Evolutionary conservation across 2,329 filamentous ascomycete genomes (phyloP), one percentile per base, ranked within the genome.

Genomic region (Colletotrichum cordylinicola): DNA sequence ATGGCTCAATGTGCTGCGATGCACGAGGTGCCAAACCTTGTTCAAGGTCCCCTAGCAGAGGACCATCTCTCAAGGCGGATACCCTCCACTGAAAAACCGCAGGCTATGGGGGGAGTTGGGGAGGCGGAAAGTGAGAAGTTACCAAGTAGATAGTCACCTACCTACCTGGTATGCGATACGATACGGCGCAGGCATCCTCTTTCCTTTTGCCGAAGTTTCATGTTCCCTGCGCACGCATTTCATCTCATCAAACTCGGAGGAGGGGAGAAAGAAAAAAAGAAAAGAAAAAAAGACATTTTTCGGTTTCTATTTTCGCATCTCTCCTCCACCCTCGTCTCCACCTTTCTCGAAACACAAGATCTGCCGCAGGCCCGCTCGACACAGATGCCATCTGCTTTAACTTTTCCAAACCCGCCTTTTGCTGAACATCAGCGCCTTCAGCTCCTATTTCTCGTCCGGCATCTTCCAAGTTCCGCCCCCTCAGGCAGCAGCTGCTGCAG

Each of bases 261-360:
- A 33, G 43, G 56, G 56, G 29, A 27, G 24, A 27, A 8, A 31
- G 29, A 31, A 8, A 31, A 31, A 52, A 43, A n/a, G 27, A 31
- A 24, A 29, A 66, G 24, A 12, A 29, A 60, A 29, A 43, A 31
- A 43, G 16, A 39, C 31, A 29, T 48, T 65, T 43, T 39, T 48
- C 58, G 24, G 64, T 58, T 73, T 68, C 70, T 74, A 76, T 74
- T 73, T 73, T 65, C 58, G 70, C 74, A 68, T 60, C 39, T 56
- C 18, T 27, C 27, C 70, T 73, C 73, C 73, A 73, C 70, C 65
- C 13, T 37, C 29, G n/a, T 37, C 15, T 48, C 69, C 69, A 58
- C 31, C 62, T 62, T 67, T 75, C 58, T 74, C 74, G 70, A 76
- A 76, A 76, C 74, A 69, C 70, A 43, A 68, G 62, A 73, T 75